Base-by-base conservation (phyloP, 2,329 filamentous ascomycete species). In the Aspergillus luchuensis region DNA sequence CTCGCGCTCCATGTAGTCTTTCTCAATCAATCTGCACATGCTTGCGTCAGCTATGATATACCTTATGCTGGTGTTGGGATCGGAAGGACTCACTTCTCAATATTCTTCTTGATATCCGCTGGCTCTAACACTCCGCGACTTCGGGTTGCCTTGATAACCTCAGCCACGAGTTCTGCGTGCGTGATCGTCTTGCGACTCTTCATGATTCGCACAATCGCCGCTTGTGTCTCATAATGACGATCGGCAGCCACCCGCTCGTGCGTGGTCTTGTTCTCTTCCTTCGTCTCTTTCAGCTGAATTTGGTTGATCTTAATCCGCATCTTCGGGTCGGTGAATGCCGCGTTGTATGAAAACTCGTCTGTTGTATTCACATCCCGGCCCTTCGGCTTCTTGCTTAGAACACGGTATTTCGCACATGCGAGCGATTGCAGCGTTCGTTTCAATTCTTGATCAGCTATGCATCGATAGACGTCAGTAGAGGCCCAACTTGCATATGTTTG, bases 251-350 rank as follows among this genome's bases (percentile, higher is more conserved):
- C 91, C 47, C 92, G 87, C 76, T 97, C 90, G 76, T 98, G 92
- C 1, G 93, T 98, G 69, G 90, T 91, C 77, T 92, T 91, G 79
- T 97, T 97, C 78, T 99, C 95, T 72, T 94, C 90, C 70, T 90
- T 91, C 0, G 95, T 98, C 79, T 99, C 95, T 78, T 95, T 96
- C 54, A 97, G 85, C 78, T 99, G 95, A 68, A 99, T 95, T 78
- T 97, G 94, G 79, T 98, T 99, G 81, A 99, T 97, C 81, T 99
- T 99, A 79, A 99, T 89, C 59, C 92, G 88, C 77, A 91, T 90
- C 76, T 95, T 96, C 19, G 88, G 84, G 72, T 97, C 90, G 2
- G 80, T 80, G 77, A 99, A 99, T 15, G 75, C 74, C 48, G 84
- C 77, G 79, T 97, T 97, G 71, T 96, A 88, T 0, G 86, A 87